A percentile compares a stretch with the other conserved stretches of the same genome.
These are phyloP conservation scores for Candida wancherniae DNA, from an alignment of 805 yeast species.

Conservation along the genomic window DNA sequence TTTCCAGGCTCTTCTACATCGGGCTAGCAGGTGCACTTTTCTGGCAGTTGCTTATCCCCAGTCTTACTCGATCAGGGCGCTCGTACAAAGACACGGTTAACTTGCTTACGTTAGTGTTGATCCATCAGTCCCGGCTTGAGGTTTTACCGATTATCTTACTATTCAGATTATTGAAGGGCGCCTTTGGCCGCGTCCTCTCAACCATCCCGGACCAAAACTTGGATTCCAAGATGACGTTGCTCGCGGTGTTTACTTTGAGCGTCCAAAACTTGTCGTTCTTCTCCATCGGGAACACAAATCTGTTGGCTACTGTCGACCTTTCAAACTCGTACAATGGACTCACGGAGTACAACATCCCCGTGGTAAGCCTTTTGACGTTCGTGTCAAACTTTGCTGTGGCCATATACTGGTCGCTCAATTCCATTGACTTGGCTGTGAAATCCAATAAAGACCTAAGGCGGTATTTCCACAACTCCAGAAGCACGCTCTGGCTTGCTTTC, in stretches of 20 bases:
- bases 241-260: slow-evolving; percentile 40
- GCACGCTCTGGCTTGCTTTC: slow-evolving; percentile 43
- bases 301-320: slow-evolving; percentile 84
- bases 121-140: slow-evolving; percentile 51
- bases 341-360: slow-evolving; percentile 56
- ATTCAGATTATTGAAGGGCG: slow-evolving; percentile 26
- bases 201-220: too few species aligned
- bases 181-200: slow-evolving; percentile 12
- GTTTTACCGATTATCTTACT: slow-evolving; percentile 52
- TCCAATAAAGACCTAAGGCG: slow-evolving; percentile 6
- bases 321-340: slow-evolving; percentile 92
- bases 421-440: slow-evolving; percentile 23
- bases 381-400: slow-evolving; percentile 84
- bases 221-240: slow-evolving; percentile 14
- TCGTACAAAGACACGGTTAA: slow-evolving; percentile 34
- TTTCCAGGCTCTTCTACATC: slow-evolving; percentile 23
- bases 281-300: slow-evolving; percentile 86
- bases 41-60: slow-evolving; percentile 5
- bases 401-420: slow-evolving; percentile 67
- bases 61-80: too few species aligned
- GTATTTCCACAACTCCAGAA: slow-evolving; percentile 13
- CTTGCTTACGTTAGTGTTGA: slow-evolving; percentile 37
- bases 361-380: slow-evolving; percentile 77
- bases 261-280: slow-evolving; percentile 77
- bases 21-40: slow-evolving; percentile 28